Conservation (phyloP, 1,139 yeast species). For the Candida glucosophila region DNA sequence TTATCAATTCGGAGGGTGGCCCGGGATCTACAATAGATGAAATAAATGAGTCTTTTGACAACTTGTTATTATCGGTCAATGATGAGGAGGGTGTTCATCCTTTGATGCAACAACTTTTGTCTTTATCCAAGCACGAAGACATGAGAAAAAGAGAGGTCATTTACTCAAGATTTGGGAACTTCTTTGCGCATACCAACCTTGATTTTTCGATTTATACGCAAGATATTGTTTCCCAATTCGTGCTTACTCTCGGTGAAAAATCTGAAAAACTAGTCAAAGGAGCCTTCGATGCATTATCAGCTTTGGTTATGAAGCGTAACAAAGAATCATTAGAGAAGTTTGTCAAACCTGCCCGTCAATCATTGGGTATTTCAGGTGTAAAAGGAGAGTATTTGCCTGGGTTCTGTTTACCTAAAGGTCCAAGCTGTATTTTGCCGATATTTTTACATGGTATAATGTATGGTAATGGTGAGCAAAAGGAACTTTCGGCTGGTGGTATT, state of each 20-base stretch:
- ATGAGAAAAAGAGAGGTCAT: slow-evolving; percentile 56
- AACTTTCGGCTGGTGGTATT: slow-evolving; percentile 78
- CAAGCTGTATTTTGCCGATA: slow-evolving; percentile 80
- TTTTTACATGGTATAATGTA: slow-evolving; percentile 95
- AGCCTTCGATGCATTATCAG: slow-evolving; percentile 62
- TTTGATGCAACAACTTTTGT: slow-evolving; percentile 70
- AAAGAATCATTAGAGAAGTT: slow-evolving; percentile 70
- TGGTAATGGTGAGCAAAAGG: slow-evolving; percentile 80
- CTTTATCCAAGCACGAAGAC: slow-evolving; percentile 73
- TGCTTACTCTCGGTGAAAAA: slow-evolving; percentile 65
- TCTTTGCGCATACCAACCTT: slow-evolving; percentile 56
- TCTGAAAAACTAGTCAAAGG: slow-evolving; percentile 57
- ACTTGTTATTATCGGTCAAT: slow-evolving; percentile 61
- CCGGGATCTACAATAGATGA: slow-evolving; percentile 30
- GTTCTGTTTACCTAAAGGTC: slow-evolving; percentile 76
- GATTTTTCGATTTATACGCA: slow-evolving; percentile 68
- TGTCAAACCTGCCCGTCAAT: slow-evolving; percentile 70
- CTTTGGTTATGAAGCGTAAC: slow-evolving; percentile 61
- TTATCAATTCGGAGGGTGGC: slow-evolving; percentile 28
- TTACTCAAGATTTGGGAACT: slow-evolving; percentile 60
- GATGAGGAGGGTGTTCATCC: slow-evolving; percentile 82
- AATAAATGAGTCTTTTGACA: slow-evolving; percentile 52
- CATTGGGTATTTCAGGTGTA: slow-evolving; percentile 60
- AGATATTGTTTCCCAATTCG: slow-evolving; percentile 68
- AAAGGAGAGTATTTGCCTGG: slow-evolving; percentile 65